Evolutionary conservation across 1,139 yeast species (phyloP).

Genomic region (Sugiyamaella grinbergsii): DNA sequence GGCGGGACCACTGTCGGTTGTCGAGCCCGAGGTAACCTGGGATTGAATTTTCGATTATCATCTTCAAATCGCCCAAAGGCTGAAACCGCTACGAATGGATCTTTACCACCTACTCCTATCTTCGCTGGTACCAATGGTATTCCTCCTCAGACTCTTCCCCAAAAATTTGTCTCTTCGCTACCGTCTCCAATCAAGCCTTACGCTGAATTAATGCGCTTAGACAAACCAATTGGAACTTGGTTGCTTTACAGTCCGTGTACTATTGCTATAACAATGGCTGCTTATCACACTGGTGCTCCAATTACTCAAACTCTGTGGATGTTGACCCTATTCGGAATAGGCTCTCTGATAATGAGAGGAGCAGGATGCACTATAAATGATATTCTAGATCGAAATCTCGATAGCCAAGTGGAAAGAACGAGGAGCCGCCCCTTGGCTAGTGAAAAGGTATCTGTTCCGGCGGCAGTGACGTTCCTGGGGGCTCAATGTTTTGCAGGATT

Average conservation of each 20-base stretch:
- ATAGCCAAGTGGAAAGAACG: slow-evolving; percentile 83
- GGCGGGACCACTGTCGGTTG: neutral
- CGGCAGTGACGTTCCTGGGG: slow-evolving; percentile 74
- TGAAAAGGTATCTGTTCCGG: slow-evolving; percentile 69
- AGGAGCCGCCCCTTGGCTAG: slow-evolving; percentile 89
- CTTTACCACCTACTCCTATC: too few relatives aligned
- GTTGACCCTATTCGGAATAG: slow-evolving; percentile 68
- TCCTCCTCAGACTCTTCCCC: slow-evolving; percentile 34
- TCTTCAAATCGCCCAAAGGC: slow-evolving; percentile 1
- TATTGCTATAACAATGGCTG: slow-evolving; percentile 88
- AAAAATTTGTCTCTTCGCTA: slow-evolving; percentile 52
- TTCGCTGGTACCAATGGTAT: too few relatives aligned
- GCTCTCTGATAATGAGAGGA: slow-evolving; percentile 91
- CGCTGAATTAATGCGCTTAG: slow-evolving; percentile 87
- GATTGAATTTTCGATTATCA: slow-evolving; percentile 3
- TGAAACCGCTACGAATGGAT: neutral
- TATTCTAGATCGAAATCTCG: slow-evolving; percentile 78
- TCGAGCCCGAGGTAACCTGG: neutral
- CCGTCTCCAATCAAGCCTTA: slow-evolving; percentile 82
- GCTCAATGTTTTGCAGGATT: slow-evolving; percentile 80
- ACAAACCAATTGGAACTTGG: slow-evolving; percentile 93
- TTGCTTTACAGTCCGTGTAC: slow-evolving; percentile 75
- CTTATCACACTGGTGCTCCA: slow-evolving; percentile 70
- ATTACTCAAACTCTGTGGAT: slow-evolving; percentile 59
- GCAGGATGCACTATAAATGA: slow-evolving; percentile 98